Percentiles rank a stretch among this genome's conserved stretches.
Evolutionary conservation across 257 asterid genomes (phyloP).

Genomic region (Echites panduratus): DNA sequence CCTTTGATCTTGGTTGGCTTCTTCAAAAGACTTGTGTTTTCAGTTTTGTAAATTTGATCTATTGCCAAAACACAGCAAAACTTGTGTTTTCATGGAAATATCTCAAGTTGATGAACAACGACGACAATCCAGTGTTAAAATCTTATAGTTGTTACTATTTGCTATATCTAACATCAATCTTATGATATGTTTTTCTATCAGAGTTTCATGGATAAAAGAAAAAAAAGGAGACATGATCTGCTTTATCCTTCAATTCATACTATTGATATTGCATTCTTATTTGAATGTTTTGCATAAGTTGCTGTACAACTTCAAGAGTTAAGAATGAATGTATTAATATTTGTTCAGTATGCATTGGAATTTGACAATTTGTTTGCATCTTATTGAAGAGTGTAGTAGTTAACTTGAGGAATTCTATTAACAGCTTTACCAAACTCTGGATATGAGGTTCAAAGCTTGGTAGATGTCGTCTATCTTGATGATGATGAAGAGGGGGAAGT

Average conservation of each 20-base stretch:
- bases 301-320: neutral
- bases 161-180: neutral
- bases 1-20: no score
- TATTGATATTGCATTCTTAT: neutral
- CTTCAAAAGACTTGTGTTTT: no score
- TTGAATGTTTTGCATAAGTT: neutral
- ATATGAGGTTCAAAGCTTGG: neutral
- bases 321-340: neutral
- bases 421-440: constrained; percentile 7
- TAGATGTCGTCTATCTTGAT: constrained; percentile 7
- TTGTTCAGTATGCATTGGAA: neutral
- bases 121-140: neutral
- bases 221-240: neutral
- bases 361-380: neutral
- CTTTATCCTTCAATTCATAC: neutral
- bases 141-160: neutral
- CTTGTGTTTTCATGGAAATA: neutral
- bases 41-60: neutral
- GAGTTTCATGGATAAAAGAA: neutral
- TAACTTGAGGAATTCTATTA: neutral
- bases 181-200: neutral
- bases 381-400: neutral
- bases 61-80: neutral
- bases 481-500: constrained; percentile 10
- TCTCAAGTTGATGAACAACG: neutral